A percentile compares a stretch with the other conserved stretches of the same genome.
Evolutionary conservation across 2,329 filamentous ascomycete species (phyloP).

Genomic region (Chrysoporthe austroafricana): DNA sequence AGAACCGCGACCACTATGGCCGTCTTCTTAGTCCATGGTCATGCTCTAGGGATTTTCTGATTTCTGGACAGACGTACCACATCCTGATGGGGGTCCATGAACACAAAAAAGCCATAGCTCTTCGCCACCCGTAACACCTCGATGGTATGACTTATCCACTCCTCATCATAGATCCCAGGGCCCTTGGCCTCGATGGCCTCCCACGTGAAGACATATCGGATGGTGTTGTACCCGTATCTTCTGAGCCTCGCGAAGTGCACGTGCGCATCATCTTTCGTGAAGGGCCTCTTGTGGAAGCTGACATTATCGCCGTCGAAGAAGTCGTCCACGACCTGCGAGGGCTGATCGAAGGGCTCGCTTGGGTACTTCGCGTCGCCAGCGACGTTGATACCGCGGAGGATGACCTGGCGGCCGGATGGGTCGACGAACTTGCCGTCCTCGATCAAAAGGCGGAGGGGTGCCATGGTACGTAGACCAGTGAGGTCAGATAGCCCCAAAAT

Average conservation of each 20-base stretch:
- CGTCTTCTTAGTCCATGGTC: not conserved
- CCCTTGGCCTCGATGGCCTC: constrained; percentile 95
- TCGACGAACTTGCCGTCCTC: constrained; percentile 88
- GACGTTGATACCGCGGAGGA: constrained; percentile 91
- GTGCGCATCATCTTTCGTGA: constrained; percentile 80
- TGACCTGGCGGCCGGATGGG: constrained; percentile 77
- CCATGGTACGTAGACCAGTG: constrained; percentile 57
- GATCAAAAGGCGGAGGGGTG: constrained; percentile 76
- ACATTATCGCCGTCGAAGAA: constrained; percentile 96
- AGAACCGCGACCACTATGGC: constrained; percentile 86
- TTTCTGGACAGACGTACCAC: constrained; percentile 62
- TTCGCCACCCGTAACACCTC: constrained; percentile 82
- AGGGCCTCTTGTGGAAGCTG: constrained; percentile 85
- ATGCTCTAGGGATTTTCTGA: not conserved
- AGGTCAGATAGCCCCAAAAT: too few relatives aligned
- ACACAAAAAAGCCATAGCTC: constrained; percentile 90
- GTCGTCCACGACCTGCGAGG: constrained; percentile 74
- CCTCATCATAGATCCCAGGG: constrained; percentile 90
- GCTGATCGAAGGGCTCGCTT: constrained; percentile 71
- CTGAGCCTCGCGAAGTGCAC: constrained; percentile 84
- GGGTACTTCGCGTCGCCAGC: constrained; percentile 91
- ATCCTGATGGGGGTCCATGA: constrained; percentile 99
- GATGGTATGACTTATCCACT: constrained; percentile 91
- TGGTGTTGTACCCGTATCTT: constrained; percentile 92
- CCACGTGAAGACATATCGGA: constrained; percentile 97